Base-by-base conservation (phyloP, 106 monocot species). In the Hemerocallis citrina region DNA sequence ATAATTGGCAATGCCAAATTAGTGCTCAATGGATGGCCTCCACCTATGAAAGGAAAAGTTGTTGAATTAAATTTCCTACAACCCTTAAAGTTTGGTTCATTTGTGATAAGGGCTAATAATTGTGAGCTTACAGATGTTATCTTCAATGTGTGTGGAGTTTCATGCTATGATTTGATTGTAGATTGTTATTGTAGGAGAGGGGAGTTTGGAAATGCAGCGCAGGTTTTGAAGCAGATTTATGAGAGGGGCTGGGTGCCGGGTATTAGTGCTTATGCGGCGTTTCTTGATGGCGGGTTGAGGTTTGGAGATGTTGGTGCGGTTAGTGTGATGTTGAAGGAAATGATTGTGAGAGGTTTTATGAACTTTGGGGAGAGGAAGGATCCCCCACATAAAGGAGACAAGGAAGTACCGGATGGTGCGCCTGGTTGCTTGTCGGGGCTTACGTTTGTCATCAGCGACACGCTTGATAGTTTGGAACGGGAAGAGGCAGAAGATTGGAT, bases 381-480 rank as follows among this genome's bases (percentile, higher is more conserved):
- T 42, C 98, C 98, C 24, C 98, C 98, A 42, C 98, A 92, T 59
- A 92, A 92, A 82, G 98, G 96, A 44, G 86, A 91, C 49, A 98
- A 98, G 98, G 98, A 98, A 91, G 79, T 98, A 12, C 98, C 98
- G 32, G 88, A 88, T 57, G 98, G 98, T 70, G 68, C 81, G 31
- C 70, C 98, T 68, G 79, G 85, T 34, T 98, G 98, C 65, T 80
- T 98, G 42, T 41, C 79, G 48, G 91, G 92, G 35, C 52, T 92
- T 36, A 92, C 98, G 16, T 98, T 98, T 68, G 98, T 98, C 62
- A 92, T 92, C 52, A 91, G 88, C 60, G 98, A 88, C 27, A 98
- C 98, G 50, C 98, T 98, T 85, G 91, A 98, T 70, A 98, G 96
- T 57, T 91, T 98, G 78, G 96, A 98, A 75, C 67, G 96, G 45